These are phyloP conservation scores for Pyricularia sp. DNA, from an alignment of 2,329 filamentous ascomycete species.

Conservation along the genomic window DNA sequence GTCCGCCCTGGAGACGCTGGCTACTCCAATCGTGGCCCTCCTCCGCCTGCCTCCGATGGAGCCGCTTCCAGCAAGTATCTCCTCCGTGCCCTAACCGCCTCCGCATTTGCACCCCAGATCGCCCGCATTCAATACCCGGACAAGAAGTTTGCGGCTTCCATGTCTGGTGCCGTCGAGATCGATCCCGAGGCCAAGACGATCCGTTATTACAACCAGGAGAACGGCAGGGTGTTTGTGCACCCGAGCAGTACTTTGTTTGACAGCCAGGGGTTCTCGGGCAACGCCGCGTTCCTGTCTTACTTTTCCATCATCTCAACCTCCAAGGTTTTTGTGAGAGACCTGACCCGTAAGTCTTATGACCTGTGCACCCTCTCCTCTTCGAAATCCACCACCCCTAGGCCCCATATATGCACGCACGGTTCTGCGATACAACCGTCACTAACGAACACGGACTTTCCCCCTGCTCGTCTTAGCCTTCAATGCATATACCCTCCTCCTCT, in stretches of 20 bases:
- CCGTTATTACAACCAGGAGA: constrained; percentile 83
- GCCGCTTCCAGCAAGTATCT: constrained; percentile 32
- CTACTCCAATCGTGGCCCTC: constrained; percentile 15
- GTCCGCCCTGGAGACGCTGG: constrained; percentile 32
- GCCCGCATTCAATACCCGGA: constrained; percentile 89
- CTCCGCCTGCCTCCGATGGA: constrained; percentile 16
- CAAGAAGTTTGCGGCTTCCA: constrained; percentile 84
- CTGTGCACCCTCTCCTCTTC: constrained; percentile 1
- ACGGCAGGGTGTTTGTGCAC: constrained; percentile 85
- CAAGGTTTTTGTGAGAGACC: constrained; percentile 84
- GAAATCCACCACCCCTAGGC: neutral
- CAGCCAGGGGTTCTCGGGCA: constrained; percentile 65
- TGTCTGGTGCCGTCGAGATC: constrained; percentile 82
- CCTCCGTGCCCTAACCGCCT: constrained; percentile 61
- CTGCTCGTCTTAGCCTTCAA: constrained; percentile 58
- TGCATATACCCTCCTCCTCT: constrained; percentile 77
- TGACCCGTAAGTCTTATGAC: constrained; percentile 60
- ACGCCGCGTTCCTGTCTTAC: constrained; percentile 74
- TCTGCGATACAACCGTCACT: neutral
- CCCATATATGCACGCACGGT: neutral
- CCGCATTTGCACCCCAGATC: constrained; percentile 75
- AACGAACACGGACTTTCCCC: neutral
- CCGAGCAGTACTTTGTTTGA: constrained; percentile 82
- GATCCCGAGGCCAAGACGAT: constrained; percentile 89
- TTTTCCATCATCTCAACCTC: constrained; percentile 87